Evolutionary conservation across 2,329 filamentous ascomycete species (phyloP).

Genomic region (Penicillium aurantiogriseum): DNA sequence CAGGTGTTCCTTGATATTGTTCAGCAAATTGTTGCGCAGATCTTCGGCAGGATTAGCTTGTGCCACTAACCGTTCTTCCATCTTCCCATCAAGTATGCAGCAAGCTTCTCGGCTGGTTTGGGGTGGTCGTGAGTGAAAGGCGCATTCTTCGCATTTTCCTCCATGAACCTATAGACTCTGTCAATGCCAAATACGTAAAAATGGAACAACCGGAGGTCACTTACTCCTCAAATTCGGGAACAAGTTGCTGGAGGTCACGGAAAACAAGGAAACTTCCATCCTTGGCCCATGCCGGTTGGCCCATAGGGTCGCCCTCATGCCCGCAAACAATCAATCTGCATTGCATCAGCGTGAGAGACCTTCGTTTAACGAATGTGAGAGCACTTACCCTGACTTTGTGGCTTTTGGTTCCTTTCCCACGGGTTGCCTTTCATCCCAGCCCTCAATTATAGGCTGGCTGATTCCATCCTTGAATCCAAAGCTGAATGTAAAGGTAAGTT

Average conservation of each 20-base stretch:
- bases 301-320: slow-evolving; percentile 36
- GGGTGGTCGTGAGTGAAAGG: slow-evolving; percentile 21
- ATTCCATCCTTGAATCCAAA: slow-evolving; percentile 48
- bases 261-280: slow-evolving; percentile 49
- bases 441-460: slow-evolving; percentile 42
- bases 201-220: background rate
- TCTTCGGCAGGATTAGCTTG: background rate
- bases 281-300: slow-evolving; percentile 39
- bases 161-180: slow-evolving; percentile 30
- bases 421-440: slow-evolving; percentile 24
- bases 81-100: slow-evolving; percentile 45
- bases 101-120: slow-evolving; percentile 33
- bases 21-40: background rate
- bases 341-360: slow-evolving; percentile 16
- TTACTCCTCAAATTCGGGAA: slow-evolving; percentile 45
- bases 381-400: slow-evolving; percentile 27
- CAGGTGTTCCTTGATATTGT: slow-evolving; percentile 31
- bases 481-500: slow-evolving; percentile 18
- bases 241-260: slow-evolving; percentile 46
- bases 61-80: slow-evolving; percentile 41
- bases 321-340: slow-evolving; percentile 40
- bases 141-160: slow-evolving; percentile 28
- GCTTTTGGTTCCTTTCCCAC: slow-evolving; percentile 1
- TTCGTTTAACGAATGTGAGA: background rate
- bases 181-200: background rate